Conservation (phyloP, 169 alveolate species). For the Eimeria tenella region DNA sequence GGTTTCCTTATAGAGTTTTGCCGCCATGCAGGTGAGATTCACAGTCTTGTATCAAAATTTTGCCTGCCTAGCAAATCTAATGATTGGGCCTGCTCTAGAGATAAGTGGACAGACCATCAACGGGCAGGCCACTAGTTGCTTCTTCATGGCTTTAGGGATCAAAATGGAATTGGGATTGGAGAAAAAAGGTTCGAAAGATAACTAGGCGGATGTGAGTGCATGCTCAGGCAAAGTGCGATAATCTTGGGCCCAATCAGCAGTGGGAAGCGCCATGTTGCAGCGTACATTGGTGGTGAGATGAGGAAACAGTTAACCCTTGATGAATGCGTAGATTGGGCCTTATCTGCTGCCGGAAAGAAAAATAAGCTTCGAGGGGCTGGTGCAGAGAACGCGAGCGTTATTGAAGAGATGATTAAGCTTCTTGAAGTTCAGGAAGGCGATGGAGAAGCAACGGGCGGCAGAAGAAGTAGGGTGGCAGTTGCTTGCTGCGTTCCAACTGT, state of each 20-base stretch:
- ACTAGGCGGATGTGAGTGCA: not conserved
- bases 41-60: not conserved
- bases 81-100: too few relatives aligned
- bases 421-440: constrained; percentile 63
- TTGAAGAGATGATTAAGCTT: constrained; percentile 30
- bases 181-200: too few relatives aligned
- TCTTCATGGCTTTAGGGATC: too few relatives aligned
- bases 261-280: constrained; percentile 80
- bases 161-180: too few relatives aligned
- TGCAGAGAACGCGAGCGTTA: constrained; percentile 77
- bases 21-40: constrained; percentile 61
- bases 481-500: not conserved
- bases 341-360: constrained; percentile 28
- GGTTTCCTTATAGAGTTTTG: constrained; percentile 55
- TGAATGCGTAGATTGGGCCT: constrained; percentile 72
- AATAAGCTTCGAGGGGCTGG: constrained; percentile 63
- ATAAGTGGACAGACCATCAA: too few relatives aligned
- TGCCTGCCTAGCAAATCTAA: too few relatives aligned
- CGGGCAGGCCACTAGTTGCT: too few relatives aligned
- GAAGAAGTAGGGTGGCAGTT: constrained; percentile 16
- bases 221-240: constrained; percentile 79
- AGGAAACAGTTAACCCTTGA: constrained; percentile 79
- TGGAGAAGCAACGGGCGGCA: constrained; percentile 35
- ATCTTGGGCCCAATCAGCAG: constrained; percentile 79
- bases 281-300: constrained; percentile 39